A percentile compares a stretch with the other conserved stretches of the same genome.
Evolutionary conservation across 2,329 filamentous ascomycete genomes (phyloP).

Genomic region (Fusarium beomiforme): DNA sequence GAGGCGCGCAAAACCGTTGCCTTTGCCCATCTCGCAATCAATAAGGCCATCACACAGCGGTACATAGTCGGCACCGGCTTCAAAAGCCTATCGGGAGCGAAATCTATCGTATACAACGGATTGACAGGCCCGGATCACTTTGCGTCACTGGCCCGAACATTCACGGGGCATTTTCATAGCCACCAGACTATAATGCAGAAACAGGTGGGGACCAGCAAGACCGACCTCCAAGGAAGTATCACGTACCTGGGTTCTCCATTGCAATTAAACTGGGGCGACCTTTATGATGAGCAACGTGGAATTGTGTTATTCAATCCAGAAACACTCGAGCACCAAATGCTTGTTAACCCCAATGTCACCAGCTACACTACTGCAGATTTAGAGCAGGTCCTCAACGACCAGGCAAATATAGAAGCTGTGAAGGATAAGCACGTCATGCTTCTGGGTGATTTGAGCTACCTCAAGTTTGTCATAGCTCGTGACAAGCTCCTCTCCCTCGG

Average conservation of each 20-base stretch:
- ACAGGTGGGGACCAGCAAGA: background rate
- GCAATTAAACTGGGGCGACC: slow-evolving; percentile 32
- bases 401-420: background rate
- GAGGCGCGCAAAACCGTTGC: slow-evolving; percentile 33
- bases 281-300: slow-evolving; percentile 33
- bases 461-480: slow-evolving; percentile 27
- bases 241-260: slow-evolving; percentile 37
- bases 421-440: slow-evolving; percentile 32
- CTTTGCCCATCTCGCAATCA: slow-evolving; percentile 39
- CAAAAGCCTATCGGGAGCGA: background rate
- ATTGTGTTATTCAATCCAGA: slow-evolving; percentile 29
- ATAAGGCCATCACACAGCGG: slow-evolving; percentile 36
- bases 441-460: slow-evolving; percentile 6
- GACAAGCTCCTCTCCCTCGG: slow-evolving; percentile 29
- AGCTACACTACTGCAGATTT: slow-evolving; percentile 21
- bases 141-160: slow-evolving; percentile 33
- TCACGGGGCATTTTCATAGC: slow-evolving; percentile 38
- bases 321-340: slow-evolving; percentile 30
- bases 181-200: slow-evolving; percentile 33
- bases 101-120: slow-evolving; percentile 16
- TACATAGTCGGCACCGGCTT: background rate
- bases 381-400: slow-evolving; percentile 9
- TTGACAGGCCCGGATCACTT: slow-evolving; percentile 30
- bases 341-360: slow-evolving; percentile 31
- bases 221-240: slow-evolving; percentile 20